phyloP scores from a whole-genome alignment of 2,329 filamentous ascomycete species.

The Ophiostoma perfectum region DNA sequence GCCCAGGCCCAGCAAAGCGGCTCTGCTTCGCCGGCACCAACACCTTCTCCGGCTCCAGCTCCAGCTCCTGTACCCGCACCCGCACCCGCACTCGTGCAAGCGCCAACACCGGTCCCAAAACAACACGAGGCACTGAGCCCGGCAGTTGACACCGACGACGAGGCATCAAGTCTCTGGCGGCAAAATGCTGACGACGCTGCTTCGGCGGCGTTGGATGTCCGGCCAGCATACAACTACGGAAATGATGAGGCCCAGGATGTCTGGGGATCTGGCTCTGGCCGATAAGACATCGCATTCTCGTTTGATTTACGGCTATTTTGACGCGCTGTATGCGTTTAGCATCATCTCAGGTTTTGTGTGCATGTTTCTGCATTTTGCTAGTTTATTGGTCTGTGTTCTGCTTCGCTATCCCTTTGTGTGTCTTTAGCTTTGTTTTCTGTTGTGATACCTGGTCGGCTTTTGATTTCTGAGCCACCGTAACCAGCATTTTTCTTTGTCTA shows the following conservation, averaged over 20 bases:
- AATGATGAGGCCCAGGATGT: constrained; percentile 28
- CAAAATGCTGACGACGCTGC: not conserved
- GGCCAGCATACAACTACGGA: constrained; percentile 26
- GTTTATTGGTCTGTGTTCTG: not conserved
- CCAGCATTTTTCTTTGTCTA: not conserved
- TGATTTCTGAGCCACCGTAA: not conserved
- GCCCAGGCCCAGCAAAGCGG: constrained; percentile 13
- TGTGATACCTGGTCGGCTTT: constrained; percentile 18
- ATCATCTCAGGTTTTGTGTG: not conserved
- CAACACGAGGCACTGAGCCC: constrained; percentile 1
- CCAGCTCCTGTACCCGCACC: not conserved
- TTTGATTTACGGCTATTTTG: not conserved
- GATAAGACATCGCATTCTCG: not conserved
- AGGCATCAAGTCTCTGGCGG: not conserved
- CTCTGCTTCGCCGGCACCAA: not conserved
- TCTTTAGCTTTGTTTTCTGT: constrained; percentile 7
- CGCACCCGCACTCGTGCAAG: not conserved
- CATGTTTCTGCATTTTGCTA: not conserved
- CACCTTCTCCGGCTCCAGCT: not conserved
- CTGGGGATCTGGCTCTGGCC: constrained; percentile 23
- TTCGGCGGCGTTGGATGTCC: not conserved
- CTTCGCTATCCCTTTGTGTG: not conserved
- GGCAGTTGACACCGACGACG: not conserved
- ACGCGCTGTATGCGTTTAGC: too few relatives aligned
- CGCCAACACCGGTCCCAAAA: not conserved